Base-by-base conservation (phyloP, 768 basidiomycete species). In the Hericium erinaceus region DNA sequence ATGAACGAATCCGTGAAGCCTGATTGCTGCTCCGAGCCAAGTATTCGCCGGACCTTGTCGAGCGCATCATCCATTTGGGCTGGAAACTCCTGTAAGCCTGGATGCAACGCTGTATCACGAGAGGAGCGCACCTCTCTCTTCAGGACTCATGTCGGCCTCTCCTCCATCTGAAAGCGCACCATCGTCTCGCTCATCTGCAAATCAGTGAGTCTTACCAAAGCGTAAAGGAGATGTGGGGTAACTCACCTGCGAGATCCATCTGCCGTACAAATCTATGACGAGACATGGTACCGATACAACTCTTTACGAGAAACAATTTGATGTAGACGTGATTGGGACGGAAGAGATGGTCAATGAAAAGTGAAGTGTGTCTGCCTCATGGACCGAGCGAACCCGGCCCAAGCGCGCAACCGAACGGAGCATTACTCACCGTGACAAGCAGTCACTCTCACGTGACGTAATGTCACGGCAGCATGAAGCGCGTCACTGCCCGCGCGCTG, bases 231-330 rank as follows among this genome's bases (percentile, higher is more conserved):
- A 37, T 41, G 13, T 41, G 20, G 40, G 15, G 40, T 18, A 4
- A 38, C 51, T 58, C 49, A 85, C 89, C 86, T 58, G 82, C 75
- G 44, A 97, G 75, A 69, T 97, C 84, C 28, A 98, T 74, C 72
- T 94, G 93, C 61, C 89, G 79, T 61, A 98, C 78, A 72, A 86
- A 81, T 67, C 94, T 85, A 72, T 98, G 97, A 70, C 97, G 80
- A 5, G 95, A 98, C 93, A 98, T 93, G 54, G 52, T 52, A 61
- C 59, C 58, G 53, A 56, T 46, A 63, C 55, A 60, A 57, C 56
- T 46, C 55, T 62, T 61, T 60, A 64, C 59, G 46, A 58, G 39
- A 52, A 54, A 59, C 52, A 57, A 48, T 57, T 56, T 58, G 58
- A 57, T 61, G 57, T 61, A 55, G 55, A 61, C 55, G 54, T 56